Percentiles rank a stretch among this genome's conserved stretches.
Conservation (phyloP, 106 monocot species). For the Agapanthus africanus region DNA sequence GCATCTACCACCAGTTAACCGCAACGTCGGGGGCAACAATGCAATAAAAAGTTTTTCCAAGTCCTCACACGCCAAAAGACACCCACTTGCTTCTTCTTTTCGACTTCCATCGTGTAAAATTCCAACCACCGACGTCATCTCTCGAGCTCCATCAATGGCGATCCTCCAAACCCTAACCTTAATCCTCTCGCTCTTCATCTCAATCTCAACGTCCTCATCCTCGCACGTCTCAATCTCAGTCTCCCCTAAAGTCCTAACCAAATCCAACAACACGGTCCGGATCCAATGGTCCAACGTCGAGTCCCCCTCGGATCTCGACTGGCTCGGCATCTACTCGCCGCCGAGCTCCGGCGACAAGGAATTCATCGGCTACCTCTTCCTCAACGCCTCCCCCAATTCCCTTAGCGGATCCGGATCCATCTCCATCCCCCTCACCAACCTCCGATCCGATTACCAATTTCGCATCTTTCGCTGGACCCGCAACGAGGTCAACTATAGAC, state of each 20-base stretch:
- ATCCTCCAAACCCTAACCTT: no score
- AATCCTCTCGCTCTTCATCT: no score
- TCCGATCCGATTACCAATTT: conserved; percentile 66
- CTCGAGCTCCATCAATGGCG: no score
- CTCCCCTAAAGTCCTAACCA: conserved; percentile 43
- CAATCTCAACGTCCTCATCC: no score
- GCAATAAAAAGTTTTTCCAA: no score
- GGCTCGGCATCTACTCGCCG: conserved; percentile 88
- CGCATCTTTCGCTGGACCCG: conserved; percentile 72
- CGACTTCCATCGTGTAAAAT: no score
- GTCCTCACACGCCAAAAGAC: no score
- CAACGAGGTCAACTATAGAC: conserved; percentile 42
- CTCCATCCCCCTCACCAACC: conserved; percentile 63
- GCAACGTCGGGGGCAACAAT: no score
- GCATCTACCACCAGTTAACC: no score
- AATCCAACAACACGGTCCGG: conserved; percentile 35
- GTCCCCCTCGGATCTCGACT: conserved; percentile 69
- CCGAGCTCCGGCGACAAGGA: conserved; percentile 46
- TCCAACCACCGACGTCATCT: no score
- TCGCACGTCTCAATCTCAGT: conserved; percentile 53
- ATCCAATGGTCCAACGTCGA: conserved; percentile 68
- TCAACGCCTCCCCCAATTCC: conserved; percentile 51
- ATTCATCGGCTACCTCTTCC: conserved; percentile 91
- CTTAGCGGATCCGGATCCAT: conserved; percentile 53
- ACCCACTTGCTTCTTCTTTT: no score